Evolutionary conservation across 2,329 filamentous ascomycete genomes (phyloP), one percentile per base, ranked within the genome.

Genomic region (Cyanodermella asteris): DNA sequence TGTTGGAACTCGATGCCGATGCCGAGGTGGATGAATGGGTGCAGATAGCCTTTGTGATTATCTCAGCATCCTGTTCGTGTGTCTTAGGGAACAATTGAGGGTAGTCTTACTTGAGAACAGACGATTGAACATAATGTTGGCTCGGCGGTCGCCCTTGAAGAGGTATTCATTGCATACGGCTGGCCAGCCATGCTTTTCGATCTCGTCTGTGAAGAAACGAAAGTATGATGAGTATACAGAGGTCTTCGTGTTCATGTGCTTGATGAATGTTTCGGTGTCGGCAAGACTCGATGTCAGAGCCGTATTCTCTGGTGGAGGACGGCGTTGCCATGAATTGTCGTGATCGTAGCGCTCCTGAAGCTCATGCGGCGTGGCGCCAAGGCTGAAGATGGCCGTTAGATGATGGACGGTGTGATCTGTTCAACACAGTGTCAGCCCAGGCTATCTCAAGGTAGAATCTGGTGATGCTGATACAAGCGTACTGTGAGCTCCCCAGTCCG

Each of bases 1-100:
- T 91, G 78, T 7, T 61, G 45, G 52, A 80, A 91, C 42, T 91
- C 80, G 18, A 91, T 43, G 4, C 75, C 81, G 41, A 80, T 91
- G 24, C 80, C 75, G 12, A 91, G 59, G 42, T 91, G 78, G 33
- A 91, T 82, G 10, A 87, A 50, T 2, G 80, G 78, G 40, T 91
- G 80, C 3, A 81, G 37, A 33, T 82, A 61, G 1, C 74, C 69
- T 61, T 35, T 18, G 32, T n/a, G n/a, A n/a, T n/a, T n/a, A n/a
- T n/a, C n/a, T n/a, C n/a, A n/a, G n/a, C n/a, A n/a, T n/a, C n/a
- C n/a, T 24, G 3, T 22, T 14, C 7, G 20, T 20, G 9, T n/a
- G n/a, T n/a, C n/a, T n/a, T n/a, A n/a, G n/a, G n/a, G n/a, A n/a
- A n/a, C n/a, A n/a, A n/a, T n/a, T n/a, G n/a, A n/a, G n/a, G n/a